These are phyloP conservation scores for Cyanidiococcus yangmingshanensis DNA, from an alignment of 23 red algal species.

Conservation along the genomic window DNA sequence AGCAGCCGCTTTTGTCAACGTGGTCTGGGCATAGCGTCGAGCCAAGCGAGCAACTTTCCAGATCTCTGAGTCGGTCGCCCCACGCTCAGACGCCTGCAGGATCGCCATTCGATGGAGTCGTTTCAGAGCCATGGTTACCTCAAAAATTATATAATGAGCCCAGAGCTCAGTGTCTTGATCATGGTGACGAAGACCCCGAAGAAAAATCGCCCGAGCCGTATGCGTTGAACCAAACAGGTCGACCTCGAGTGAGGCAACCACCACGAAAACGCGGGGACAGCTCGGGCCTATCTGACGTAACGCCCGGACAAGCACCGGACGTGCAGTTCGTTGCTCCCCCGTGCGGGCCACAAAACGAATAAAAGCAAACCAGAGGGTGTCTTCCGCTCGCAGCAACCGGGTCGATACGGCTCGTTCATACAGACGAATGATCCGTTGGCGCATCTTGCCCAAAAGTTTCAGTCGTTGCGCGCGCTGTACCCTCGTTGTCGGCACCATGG, in stretches of 20 bases:
- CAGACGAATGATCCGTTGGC: not conserved
- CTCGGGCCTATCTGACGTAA: not conserved
- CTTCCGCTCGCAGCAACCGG: not conserved
- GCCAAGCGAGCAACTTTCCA: not conserved
- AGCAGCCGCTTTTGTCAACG: not conserved
- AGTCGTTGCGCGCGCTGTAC: not conserved
- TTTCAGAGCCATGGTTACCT: not conserved
- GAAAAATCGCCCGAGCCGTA: slow-evolving; percentile 5
- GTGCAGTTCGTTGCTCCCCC: not conserved
- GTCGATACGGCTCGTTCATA: not conserved
- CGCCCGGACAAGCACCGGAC: not conserved
- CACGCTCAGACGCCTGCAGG: not conserved
- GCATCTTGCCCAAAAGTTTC: not conserved
- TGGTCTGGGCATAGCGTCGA: not conserved
- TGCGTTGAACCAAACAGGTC: not conserved
- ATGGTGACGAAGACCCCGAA: not conserved
- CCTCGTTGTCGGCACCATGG: not conserved
- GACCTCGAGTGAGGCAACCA: not conserved
- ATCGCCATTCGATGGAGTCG: not conserved
- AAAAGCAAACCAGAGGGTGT: not conserved
- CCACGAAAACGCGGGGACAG: not conserved
- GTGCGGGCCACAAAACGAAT: not conserved
- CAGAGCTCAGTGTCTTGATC: not conserved
- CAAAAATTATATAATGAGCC: slow-evolving; percentile 6
- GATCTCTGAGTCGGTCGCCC: not conserved